Conservation (phyloP, 306 rosid species). For the Trifolium fragiferum region DNA sequence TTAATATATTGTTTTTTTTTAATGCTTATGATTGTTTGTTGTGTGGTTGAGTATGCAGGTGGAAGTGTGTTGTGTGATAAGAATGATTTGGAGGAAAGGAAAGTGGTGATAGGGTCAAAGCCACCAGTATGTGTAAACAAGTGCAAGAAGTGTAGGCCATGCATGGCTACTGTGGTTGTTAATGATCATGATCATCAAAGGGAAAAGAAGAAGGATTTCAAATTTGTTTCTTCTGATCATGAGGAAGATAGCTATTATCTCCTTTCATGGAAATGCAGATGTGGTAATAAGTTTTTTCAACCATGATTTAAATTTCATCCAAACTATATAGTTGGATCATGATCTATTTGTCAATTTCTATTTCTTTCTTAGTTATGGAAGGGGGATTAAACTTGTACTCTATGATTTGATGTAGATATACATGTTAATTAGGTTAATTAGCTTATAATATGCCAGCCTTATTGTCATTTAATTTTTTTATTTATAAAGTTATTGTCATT, state of each 20-base stretch:
- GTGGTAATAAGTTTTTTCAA: slow-evolving; percentile 75
- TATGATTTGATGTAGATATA: neutral
- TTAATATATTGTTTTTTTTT: neutral
- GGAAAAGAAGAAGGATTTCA: slow-evolving; percentile 35
- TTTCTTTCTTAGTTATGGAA: neutral
- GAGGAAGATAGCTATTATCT: slow-evolving; percentile 71
- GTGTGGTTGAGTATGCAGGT: slow-evolving; percentile 24
- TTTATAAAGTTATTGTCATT: too few species aligned
- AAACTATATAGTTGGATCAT: neutral
- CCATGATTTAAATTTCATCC: slow-evolving; percentile 47
- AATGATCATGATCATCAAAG: slow-evolving; percentile 60
- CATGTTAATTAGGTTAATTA: neutral
- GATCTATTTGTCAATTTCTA: neutral
- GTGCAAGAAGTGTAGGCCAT: slow-evolving; percentile 85
- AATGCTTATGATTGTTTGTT: neutral
- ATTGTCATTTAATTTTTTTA: too few species aligned
- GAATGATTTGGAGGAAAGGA: slow-evolving; percentile 34
- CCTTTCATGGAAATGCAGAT: slow-evolving; percentile 85
- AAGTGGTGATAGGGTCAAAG: slow-evolving; percentile 72
- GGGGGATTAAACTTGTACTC: neutral
- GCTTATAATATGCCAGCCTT: neutral
- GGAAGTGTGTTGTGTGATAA: slow-evolving; percentile 25
- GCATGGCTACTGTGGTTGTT: slow-evolving; percentile 72
- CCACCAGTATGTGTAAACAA: slow-evolving; percentile 76
- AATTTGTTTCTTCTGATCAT: slow-evolving; percentile 35